Percentiles rank a stretch among this genome's conserved stretches.
phyloP scores from a whole-genome alignment of 345 rosid species.

The Acer saccharum region DNA sequence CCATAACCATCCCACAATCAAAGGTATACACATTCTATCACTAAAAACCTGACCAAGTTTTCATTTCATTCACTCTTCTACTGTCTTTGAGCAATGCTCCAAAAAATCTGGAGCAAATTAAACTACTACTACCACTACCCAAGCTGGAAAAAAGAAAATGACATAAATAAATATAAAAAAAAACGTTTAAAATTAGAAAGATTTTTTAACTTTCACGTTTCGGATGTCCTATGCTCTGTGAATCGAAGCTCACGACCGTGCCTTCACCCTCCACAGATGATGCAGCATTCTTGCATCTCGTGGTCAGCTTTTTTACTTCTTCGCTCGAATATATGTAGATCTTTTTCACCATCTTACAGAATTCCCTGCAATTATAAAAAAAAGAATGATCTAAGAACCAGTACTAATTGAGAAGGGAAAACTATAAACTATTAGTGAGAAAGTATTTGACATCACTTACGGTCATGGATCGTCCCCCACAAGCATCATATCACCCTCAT shows the following conservation, averaged over 20 bases:
- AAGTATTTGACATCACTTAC: slow-evolving; percentile 40
- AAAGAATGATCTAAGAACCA: neutral
- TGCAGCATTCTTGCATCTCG: slow-evolving; percentile 30
- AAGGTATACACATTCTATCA: slow-evolving; percentile 28
- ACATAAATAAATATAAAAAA: neutral
- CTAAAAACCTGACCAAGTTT: slow-evolving; percentile 21
- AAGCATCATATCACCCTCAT: slow-evolving; percentile 85
- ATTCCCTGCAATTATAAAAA: slow-evolving; percentile 50
- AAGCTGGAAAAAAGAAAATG: slow-evolving; percentile 8
- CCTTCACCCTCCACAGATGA: slow-evolving; percentile 43
- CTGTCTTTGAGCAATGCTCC: slow-evolving; percentile 23
- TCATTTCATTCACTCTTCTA: slow-evolving; percentile 8
- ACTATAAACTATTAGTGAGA: neutral
- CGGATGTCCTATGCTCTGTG: slow-evolving; percentile 39
- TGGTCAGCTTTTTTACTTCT: slow-evolving; percentile 57
- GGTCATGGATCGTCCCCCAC: slow-evolving; percentile 76
- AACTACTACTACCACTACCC: slow-evolving; percentile 13
- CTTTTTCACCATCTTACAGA: slow-evolving; percentile 75
- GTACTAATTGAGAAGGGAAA: too few relatives aligned
- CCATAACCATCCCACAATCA: slow-evolving; percentile 22
- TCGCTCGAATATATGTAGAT: slow-evolving; percentile 57
- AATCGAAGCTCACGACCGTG: slow-evolving; percentile 40
- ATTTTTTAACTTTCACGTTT: slow-evolving; percentile 14
- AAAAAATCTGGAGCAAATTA: slow-evolving; percentile 26
- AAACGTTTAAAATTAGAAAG: neutral